Conservation (phyloP, 192 early-diverging fungal species). For the Umbelopsis vinacea region DNA sequence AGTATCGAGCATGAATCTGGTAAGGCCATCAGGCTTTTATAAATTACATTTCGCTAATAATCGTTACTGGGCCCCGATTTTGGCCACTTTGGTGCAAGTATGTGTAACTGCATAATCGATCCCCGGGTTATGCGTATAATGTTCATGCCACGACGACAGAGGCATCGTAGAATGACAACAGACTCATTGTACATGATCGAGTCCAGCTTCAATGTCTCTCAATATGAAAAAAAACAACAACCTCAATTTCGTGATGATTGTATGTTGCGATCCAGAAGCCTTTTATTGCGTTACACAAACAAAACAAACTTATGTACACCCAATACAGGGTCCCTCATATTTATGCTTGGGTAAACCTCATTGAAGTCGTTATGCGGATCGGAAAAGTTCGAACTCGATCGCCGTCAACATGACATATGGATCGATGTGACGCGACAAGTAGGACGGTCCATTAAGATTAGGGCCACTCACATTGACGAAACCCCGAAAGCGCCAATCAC, state of each 20-base stretch:
- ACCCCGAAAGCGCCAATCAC: too few relatives aligned
- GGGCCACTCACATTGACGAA: too few relatives aligned
- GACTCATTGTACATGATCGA: background rate
- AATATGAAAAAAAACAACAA: background rate
- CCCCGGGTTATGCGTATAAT: too few relatives aligned
- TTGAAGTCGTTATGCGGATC: background rate
- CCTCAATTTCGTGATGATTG: background rate
- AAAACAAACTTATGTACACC: background rate
- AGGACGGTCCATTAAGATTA: too few relatives aligned
- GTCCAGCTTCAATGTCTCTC: background rate
- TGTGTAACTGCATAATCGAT: too few relatives aligned
- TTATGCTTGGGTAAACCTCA: background rate
- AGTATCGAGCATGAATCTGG: background rate
- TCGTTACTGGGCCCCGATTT: too few relatives aligned
- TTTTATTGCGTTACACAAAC: slow-evolving; percentile 8
- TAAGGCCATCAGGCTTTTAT: background rate
- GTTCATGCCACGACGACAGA: too few relatives aligned
- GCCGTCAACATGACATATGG: background rate
- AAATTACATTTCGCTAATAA: background rate
- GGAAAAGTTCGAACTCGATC: background rate
- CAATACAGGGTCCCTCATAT: background rate
- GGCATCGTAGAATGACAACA: too few relatives aligned
- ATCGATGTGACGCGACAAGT: background rate
- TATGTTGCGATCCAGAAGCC: background rate
- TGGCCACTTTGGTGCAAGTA: too few relatives aligned